Evolutionary conservation across 164 flowering plant genomes (phyloP), one percentile per base, ranked within the genome.

Genomic region (Vitis rupestris): DNA sequence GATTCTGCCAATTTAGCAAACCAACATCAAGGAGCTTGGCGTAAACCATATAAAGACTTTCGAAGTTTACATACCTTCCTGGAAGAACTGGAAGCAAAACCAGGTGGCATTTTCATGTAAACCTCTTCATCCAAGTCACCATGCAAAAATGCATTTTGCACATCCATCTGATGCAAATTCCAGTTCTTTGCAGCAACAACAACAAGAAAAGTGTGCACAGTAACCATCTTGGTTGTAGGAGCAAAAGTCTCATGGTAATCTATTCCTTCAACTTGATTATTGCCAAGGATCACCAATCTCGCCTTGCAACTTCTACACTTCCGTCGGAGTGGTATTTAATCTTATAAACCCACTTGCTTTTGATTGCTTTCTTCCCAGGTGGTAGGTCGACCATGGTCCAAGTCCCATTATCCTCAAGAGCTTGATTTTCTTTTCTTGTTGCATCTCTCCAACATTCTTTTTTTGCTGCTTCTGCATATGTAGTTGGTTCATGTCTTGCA

Each of bases 121-220:
- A 63, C 65, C 14, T 63, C 65, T 50, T 63, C 65, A 7, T 37
- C 16, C 3, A 63, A 17, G 19, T 63, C 65, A 10, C 51, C 51
- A 49, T 69, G 67, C 1, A 70, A 44, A 56, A 70, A 63, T 1
- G 63, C 68, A 23, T 70, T 70, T 15, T 64, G 19, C 3, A 70
- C 53, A 37, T 72, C 70, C 31, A 72, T 29, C 12, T 72, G 66
- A 44, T 31, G 56, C 3, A 72, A 1, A 3, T 59, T 30, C 70
- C 70, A 72, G 2, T 52, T 31, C 2, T 54, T 23, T 2, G 50
- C 14, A 5, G 60, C 23, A 9, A 61, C 66, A 52, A 72, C 44
- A 7, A 52, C 70, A 37, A 72, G 16, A 59, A 72, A 37, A 16
- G n/a, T 17, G 14, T 58, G 0, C 3, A 72, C 66, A 16, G 48